Percentiles rank a stretch among this genome's conserved stretches.
Conservation (phyloP, 768 basidiomycete species). For the Suillus cothurnatus region DNA sequence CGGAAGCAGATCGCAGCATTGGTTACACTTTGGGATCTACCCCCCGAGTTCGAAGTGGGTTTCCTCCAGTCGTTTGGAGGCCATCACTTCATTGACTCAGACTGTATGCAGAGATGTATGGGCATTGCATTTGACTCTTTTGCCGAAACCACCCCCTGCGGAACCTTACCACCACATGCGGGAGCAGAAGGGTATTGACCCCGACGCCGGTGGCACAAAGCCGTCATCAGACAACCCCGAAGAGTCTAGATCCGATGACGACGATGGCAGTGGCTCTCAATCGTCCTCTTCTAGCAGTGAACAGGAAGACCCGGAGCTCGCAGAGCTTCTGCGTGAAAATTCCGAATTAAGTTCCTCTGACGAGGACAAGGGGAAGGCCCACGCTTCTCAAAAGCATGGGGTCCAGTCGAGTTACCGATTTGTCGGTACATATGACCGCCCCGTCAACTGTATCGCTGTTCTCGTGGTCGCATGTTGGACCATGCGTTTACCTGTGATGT, state of each 20-base stretch:
- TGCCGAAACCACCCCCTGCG: constrained; percentile 59
- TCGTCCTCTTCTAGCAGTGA: constrained; percentile 22
- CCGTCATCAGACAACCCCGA: constrained; percentile 4
- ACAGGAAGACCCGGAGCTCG: constrained; percentile 38
- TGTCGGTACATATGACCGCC: constrained; percentile 37
- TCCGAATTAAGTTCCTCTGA: constrained; percentile 36
- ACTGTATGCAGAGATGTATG: constrained; percentile 79
- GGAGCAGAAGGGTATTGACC: constrained; percentile 32
- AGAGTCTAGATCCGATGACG: constrained; percentile 20
- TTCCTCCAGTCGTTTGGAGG: not conserved
- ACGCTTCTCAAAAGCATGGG: constrained; percentile 10
- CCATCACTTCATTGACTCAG: constrained; percentile 39
- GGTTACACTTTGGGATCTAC: constrained; percentile 65
- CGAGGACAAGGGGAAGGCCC: constrained; percentile 19
- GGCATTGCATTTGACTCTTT: constrained; percentile 68
- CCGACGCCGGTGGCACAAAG: constrained; percentile 12
- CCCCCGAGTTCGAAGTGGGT: constrained; percentile 76
- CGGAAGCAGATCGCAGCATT: constrained; percentile 74
- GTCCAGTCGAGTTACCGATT: constrained; percentile 17
- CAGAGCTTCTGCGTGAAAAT: constrained; percentile 40
- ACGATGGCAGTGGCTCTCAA: constrained; percentile 11
- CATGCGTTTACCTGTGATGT: constrained; percentile 73
- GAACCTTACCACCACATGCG: constrained; percentile 59
- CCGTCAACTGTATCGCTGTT: constrained; percentile 61
- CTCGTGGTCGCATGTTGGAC: constrained; percentile 80